phyloP scores from a whole-genome alignment of 1,139 yeast species.

The Hanseniaspora sp. region DNA sequence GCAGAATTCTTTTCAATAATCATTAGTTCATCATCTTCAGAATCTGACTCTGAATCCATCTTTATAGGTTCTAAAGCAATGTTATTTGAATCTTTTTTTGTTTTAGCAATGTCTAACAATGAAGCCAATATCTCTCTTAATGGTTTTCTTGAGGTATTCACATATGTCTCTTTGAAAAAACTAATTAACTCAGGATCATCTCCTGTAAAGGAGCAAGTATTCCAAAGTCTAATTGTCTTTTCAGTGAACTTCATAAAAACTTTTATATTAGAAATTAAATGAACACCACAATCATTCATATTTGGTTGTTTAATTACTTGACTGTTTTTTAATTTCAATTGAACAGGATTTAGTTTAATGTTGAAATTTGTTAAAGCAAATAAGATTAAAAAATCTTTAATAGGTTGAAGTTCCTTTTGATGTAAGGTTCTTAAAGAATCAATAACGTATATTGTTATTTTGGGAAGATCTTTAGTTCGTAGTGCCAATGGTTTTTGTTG shows the following conservation, averaged over 20 bases:
- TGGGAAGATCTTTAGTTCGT: constrained; percentile 21
- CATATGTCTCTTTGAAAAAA: constrained; percentile 32
- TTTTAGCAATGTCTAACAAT: constrained; percentile 28
- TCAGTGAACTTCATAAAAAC: constrained; percentile 48
- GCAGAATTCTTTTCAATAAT: constrained; percentile 21
- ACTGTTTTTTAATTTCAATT: constrained; percentile 38
- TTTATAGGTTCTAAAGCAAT: constrained; percentile 16
- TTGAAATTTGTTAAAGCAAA: constrained; percentile 59
- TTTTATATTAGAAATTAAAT: constrained; percentile 67
- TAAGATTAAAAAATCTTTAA: constrained; percentile 52
- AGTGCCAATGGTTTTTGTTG: not conserved
- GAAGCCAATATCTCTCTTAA: constrained; percentile 31
- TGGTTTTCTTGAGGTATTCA: constrained; percentile 31
- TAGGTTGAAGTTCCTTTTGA: constrained; percentile 41
- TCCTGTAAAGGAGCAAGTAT: constrained; percentile 19
- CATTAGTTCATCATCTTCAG: constrained; percentile 27
- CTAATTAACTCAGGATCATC: constrained; percentile 19
- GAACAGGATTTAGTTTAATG: constrained; percentile 38
- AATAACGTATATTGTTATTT: constrained; percentile 52
- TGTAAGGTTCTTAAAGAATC: constrained; percentile 67
- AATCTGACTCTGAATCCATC: constrained; percentile 22
- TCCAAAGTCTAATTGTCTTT: constrained; percentile 46
- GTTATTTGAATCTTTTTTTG: constrained; percentile 18
- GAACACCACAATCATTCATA: constrained; percentile 91
- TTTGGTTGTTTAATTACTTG: constrained; percentile 77